These are phyloP conservation scores for Lepraria neglecta DNA, from an alignment of 495 filamentous ascomycete genomes.

Conservation along the genomic window DNA sequence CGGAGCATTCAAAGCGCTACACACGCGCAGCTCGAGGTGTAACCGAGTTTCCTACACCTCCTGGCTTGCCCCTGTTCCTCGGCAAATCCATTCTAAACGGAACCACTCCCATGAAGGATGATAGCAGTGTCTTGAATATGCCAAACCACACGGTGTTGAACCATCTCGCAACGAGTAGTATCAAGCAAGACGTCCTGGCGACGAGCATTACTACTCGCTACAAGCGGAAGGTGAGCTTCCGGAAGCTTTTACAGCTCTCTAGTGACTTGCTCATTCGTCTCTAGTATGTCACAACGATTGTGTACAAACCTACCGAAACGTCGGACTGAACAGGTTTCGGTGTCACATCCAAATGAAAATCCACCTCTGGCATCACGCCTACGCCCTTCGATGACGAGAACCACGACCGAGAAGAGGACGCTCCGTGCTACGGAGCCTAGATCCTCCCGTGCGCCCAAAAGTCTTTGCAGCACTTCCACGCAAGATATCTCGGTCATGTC, in stretches of 20 bases:
- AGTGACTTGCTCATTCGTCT: constrained; percentile 23
- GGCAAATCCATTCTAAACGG: constrained; percentile 92
- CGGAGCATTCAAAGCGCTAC: constrained; percentile 67
- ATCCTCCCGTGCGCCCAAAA: not conserved
- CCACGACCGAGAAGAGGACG: not conserved
- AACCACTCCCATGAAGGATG: constrained; percentile 86
- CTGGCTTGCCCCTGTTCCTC: constrained; percentile 82
- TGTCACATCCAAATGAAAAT: not conserved
- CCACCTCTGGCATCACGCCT: not conserved
- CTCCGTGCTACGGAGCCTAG: not conserved
- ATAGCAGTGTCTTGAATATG: constrained; percentile 90
- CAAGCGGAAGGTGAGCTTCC: constrained; percentile 72
- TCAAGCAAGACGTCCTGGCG: constrained; percentile 92
- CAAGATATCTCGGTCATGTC: not conserved
- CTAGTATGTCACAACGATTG: constrained; percentile 93
- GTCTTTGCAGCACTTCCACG: not conserved
- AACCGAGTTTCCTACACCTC: constrained; percentile 71
- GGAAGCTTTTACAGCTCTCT: not conserved
- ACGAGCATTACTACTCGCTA: constrained; percentile 95
- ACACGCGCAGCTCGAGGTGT: constrained; percentile 63
- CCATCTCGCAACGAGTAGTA: constrained; percentile 96
- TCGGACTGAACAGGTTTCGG: constrained; percentile 18
- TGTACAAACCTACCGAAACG: constrained; percentile 80
- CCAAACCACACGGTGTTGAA: constrained; percentile 97
- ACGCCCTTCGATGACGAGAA: too few species aligned